These are phyloP conservation scores for Dendrocalamus latiflorus DNA, from an alignment of 202 grass and related monocot genomes.

Conservation along the genomic window DNA sequence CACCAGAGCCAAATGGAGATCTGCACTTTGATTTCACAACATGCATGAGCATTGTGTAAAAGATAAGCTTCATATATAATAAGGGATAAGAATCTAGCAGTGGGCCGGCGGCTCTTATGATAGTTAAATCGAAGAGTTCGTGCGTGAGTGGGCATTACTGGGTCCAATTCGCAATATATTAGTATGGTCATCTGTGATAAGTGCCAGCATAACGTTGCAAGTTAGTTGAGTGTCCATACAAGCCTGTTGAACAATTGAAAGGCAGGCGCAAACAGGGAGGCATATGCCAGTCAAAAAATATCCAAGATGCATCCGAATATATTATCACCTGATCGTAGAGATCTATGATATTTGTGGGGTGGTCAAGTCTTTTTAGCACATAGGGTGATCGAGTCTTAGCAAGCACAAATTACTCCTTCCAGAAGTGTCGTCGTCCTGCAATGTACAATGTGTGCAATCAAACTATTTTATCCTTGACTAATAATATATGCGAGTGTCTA, in stretches of 20 bases:
- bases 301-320: background rate
- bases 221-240: conserved; percentile 13
- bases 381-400: background rate
- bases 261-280: conserved; percentile 3
- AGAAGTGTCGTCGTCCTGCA: no score
- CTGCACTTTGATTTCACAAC: background rate
- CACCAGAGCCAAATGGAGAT: background rate
- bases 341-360: background rate
- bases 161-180: background rate
- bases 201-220: conserved; percentile 24
- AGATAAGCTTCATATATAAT: background rate
- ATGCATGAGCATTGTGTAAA: background rate
- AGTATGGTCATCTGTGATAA: background rate
- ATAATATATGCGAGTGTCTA: no score
- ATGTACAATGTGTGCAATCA: background rate
- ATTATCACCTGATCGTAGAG: background rate
- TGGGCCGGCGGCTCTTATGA: background rate
- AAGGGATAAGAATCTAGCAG: background rate
- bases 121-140: background rate
- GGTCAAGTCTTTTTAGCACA: background rate
- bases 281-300: background rate
- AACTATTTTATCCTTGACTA: background rate
- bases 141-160: background rate
- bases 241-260: background rate
- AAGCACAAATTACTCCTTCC: background rate